Percentiles rank a stretch among this genome's conserved stretches.
Evolutionary conservation across 306 rosid genomes (phyloP).

Genomic region (Cicer chorassanicum): DNA sequence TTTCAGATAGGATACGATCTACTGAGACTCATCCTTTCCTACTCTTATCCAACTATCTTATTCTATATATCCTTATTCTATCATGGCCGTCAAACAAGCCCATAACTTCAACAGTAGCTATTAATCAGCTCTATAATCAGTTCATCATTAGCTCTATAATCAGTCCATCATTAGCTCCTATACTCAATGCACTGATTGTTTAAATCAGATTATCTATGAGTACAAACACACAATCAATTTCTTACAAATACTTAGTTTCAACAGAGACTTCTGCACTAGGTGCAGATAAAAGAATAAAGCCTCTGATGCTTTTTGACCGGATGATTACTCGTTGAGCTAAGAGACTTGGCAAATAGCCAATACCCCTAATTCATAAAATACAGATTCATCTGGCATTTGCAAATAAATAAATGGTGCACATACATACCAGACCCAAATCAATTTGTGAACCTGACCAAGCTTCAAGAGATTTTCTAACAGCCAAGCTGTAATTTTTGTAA

Average conservation of each 20-base stretch:
- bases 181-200: slow-evolving; percentile 9
- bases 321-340: slow-evolving; percentile 8
- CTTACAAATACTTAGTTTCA: slow-evolving; percentile 16
- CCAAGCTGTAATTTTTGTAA: slow-evolving; percentile 64
- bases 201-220: slow-evolving; percentile 11
- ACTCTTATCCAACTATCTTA: neutral
- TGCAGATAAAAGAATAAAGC: slow-evolving; percentile 35
- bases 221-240: slow-evolving; percentile 3
- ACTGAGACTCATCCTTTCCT: neutral
- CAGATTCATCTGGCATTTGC: slow-evolving; percentile 18
- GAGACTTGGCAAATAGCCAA: slow-evolving; percentile 11
- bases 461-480: slow-evolving; percentile 87
- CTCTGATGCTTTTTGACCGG: slow-evolving; percentile 12
- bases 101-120: slow-evolving; percentile 21
- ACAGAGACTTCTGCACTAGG: slow-evolving; percentile 23
- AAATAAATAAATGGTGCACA: slow-evolving; percentile 21
- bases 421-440: slow-evolving; percentile 91
- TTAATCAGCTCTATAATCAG: slow-evolving; percentile 13
- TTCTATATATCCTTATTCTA: neutral
- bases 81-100: neutral
- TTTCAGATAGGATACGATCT: neutral
- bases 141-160: neutral
- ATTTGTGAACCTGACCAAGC: slow-evolving; percentile 88
- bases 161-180: neutral
- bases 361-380: slow-evolving; percentile 29